Evolutionary conservation across 164 flowering plant genomes (phyloP), one percentile per base, ranked within the genome.

Genomic region (Berberis vulgaris): DNA sequence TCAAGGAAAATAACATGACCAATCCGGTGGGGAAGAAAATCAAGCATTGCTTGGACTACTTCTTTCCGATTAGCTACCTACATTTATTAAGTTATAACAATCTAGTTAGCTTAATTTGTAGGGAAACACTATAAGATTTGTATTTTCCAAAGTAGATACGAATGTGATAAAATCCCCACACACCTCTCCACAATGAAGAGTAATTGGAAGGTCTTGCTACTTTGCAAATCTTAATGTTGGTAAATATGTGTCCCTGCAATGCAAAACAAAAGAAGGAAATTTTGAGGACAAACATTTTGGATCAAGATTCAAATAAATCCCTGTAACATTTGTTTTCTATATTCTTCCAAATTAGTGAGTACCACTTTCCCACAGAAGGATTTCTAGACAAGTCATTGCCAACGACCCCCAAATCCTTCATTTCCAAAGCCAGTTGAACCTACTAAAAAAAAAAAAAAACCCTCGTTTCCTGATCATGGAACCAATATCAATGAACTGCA

Each of bases 171-270:
- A 68, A 63, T 59, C 60, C 44, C 59, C 68, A 72, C 70, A 64
- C 67, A 95, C 99, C 97, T 95, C 99, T 53, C 97, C 99, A 76
- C 99, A 95, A 59, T 95, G 99, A 69, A 95, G 96, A 44, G 97
- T 88, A 46, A 95, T 58, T 40, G 57, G 65, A 47, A 89, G 89
- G 60, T 93, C 96, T 69, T 86, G 84, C 64, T 85, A 87, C 72
- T 73, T 83, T 44, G 97, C 96, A 78, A 77, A 89, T 59, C 71
- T 59, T 49, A 95, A 71, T 49, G 97, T 88, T 43, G 97, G 97
- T 73, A 86, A 77, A 79, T 83, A 95, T 10, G 96, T 89, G 5
- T 1, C 66, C 99, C 97, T 90, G 77, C 52, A 47, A 60, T 60
- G 60, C 8, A 57, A 68, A 52, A 52, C 2, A 45, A 41, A 65